Conservation (phyloP, 108 stramenopile species). For the Nitzschia sp. region DNA sequence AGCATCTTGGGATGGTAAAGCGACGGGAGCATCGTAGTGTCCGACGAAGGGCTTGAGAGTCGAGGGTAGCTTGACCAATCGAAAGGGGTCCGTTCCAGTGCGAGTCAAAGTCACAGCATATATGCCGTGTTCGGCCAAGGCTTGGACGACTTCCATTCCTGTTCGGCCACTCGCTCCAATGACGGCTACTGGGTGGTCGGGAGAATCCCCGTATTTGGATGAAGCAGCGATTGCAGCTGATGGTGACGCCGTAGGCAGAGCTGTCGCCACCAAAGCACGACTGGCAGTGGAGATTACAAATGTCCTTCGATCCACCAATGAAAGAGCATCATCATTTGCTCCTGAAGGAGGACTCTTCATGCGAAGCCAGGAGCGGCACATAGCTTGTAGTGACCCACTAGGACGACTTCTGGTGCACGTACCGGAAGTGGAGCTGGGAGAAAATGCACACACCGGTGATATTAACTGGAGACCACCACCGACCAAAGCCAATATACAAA, state of each 20-base stretch:
- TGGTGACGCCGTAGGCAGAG: not conserved
- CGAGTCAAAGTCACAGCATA: conserved; percentile 26
- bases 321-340: too few relatives aligned
- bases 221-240: not conserved
- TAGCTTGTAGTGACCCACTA: too few relatives aligned
- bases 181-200: conserved; percentile 37
- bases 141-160: conserved; percentile 39
- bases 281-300: not conserved
- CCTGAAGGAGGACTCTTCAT: too few relatives aligned
- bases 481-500: too few relatives aligned
- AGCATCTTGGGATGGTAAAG: not conserved
- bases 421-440: too few relatives aligned
- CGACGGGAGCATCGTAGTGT: conserved; percentile 12
- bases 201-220: not conserved
- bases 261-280: not conserved
- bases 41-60: not conserved
- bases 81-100: conserved; percentile 27
- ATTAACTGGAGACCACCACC: too few relatives aligned
- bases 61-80: conserved; percentile 15
- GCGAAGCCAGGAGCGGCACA: too few relatives aligned
- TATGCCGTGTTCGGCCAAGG: conserved; percentile 35
- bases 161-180: conserved; percentile 50
- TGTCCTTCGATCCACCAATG: not conserved
- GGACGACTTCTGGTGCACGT: too few relatives aligned
- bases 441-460: too few relatives aligned